phyloP scores from a whole-genome alignment of 306 rosid species.

The Prunus mume region DNA sequence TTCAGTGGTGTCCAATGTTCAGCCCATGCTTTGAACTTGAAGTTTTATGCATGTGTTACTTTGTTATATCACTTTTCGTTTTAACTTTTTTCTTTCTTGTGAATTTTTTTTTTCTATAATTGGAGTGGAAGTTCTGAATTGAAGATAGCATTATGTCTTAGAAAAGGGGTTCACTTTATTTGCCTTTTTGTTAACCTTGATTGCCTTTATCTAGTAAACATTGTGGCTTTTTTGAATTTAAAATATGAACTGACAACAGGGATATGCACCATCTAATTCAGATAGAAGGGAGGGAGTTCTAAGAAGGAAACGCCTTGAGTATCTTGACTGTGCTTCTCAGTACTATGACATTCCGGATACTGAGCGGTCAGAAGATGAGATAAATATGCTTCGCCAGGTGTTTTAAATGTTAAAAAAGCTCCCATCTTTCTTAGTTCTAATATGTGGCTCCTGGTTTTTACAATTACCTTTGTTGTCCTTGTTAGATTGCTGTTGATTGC shows the following conservation, averaged over 20 bases:
- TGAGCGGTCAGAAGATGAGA: slow-evolving; percentile 92
- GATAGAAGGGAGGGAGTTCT: slow-evolving; percentile 96
- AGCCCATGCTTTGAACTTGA: not conserved
- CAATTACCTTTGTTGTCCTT: slow-evolving; percentile 3
- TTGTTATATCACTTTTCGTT: not conserved
- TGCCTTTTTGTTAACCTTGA: slow-evolving; percentile 14
- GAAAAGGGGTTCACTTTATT: slow-evolving; percentile 11
- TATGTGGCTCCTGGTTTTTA: slow-evolving; percentile 22
- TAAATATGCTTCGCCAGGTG: slow-evolving; percentile 99
- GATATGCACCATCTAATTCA: slow-evolving; percentile 99
- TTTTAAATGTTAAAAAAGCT: slow-evolving; percentile 12
- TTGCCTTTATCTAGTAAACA: slow-evolving; percentile 15
- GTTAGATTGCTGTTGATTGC: slow-evolving; percentile 86
- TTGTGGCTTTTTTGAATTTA: slow-evolving; percentile 52
- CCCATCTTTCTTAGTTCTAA: slow-evolving; percentile 13
- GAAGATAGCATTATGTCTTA: slow-evolving; percentile 1
- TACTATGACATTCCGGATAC: slow-evolving; percentile 83
- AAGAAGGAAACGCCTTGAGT: slow-evolving; percentile 89
- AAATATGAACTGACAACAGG: slow-evolving; percentile 88
- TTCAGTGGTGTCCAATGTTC: slow-evolving; percentile 3
- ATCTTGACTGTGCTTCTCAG: slow-evolving; percentile 88
- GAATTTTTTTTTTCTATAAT: not conserved
- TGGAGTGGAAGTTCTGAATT: not conserved
- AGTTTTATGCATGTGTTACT: not conserved
- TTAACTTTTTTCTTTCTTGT: not conserved